Evolutionary conservation across 1,284 basidiomycete species (phyloP), one percentile per base, ranked within the genome.

Genomic region (Ceratobasidium sp.): DNA sequence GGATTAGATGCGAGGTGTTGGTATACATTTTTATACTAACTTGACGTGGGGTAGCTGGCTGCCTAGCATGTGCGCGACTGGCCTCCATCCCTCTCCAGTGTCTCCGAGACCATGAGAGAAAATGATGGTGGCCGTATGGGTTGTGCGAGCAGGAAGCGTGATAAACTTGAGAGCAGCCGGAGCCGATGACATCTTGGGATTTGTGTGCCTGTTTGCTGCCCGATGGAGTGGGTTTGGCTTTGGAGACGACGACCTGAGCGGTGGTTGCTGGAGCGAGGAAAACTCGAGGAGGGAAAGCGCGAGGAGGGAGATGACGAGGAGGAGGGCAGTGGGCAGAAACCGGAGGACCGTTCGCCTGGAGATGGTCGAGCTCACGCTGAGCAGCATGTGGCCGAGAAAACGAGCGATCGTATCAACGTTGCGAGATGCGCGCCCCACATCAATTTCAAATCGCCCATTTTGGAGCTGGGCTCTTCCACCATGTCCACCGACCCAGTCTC

Each of bases 21-120:
- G n/a, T n/a, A n/a, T n/a, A n/a, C n/a, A n/a, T n/a, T 12, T 50
- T 50, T 50, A 10, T 30, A 53, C 50, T 53, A 12, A 53, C 50
- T 95, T 94, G 74, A 95, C 84, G 78, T 94, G 89, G 12, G 85
- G 84, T 53, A 94, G 83, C 12, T 79, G 79, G 16, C 58, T 69
- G 30, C 81, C 82, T 57, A 89, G 82, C 81, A 89, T 87, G 74
- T 89, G 85, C 52, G 92, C 92, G 50, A 95, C 88, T 18, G 90
- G 90, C 75, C 88, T 83, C 92, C 92, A 93, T 41, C 92, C 92
- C 78, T 85, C 80, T 2, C 92, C 92, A 50, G 86, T 84, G 77
- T 92, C 92, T 12, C 92, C 92, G 45, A 93, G 82, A 28, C 92
- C 91, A 90, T 92, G 73, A 23, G 71, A 18, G 34, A 71, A 59